phyloP scores from a whole-genome alignment of 371 early-diverging fungal species.

The Mucor irregularis region DNA sequence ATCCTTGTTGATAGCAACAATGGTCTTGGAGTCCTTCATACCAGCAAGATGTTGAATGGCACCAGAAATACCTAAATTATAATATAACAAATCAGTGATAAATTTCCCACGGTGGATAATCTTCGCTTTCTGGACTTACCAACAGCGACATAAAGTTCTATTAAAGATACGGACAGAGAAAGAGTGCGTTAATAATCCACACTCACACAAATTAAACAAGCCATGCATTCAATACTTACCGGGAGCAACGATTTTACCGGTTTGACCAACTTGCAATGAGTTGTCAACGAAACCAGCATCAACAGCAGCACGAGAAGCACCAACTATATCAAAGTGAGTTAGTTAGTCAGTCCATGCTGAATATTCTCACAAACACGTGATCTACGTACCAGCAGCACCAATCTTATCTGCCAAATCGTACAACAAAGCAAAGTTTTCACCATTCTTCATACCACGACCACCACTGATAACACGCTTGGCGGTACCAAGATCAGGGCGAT shows the following conservation, averaged over 20 bases:
- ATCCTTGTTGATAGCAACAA: conserved; percentile 98
- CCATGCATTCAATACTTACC: conserved; percentile 46
- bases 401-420: conserved; percentile 94
- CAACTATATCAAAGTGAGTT: conserved; percentile 59
- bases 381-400: conserved; percentile 81
- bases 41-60: conserved; percentile 98
- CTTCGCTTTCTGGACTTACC: conserved; percentile 54
- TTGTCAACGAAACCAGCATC: conserved; percentile 97
- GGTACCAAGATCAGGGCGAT: conserved; percentile 90
- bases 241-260: conserved; percentile 97
- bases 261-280: conserved; percentile 97
- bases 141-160: conserved; percentile 92
- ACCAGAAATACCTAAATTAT: conserved; percentile 80
- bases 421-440: conserved; percentile 92
- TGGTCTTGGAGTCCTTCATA: conserved; percentile 98
- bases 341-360: not conserved
- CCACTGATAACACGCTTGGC: conserved; percentile 93
- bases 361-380: conserved; percentile 26
- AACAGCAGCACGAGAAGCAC: conserved; percentile 97
- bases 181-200: not conserved
- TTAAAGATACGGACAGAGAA: not conserved
- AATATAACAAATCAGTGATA: not conserved
- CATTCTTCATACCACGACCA: conserved; percentile 96
- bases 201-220: not conserved
- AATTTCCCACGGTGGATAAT: conserved; percentile 13